Percentiles rank a stretch among this genome's conserved stretches.
phyloP scores from a whole-genome alignment of 768 basidiomycete species.

The Lentinula boryana region DNA sequence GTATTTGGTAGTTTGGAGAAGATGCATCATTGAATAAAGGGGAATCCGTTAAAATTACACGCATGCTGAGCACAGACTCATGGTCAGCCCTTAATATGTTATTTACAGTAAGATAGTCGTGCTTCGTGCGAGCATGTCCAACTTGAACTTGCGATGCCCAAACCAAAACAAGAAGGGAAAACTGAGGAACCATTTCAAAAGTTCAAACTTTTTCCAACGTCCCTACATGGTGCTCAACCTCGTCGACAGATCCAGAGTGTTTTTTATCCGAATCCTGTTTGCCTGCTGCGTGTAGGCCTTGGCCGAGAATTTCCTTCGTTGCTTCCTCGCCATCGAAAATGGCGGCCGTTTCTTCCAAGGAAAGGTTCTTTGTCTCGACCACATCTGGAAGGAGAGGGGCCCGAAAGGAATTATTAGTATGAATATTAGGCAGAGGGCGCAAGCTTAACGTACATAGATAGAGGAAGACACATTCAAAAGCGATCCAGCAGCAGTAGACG shows the following conservation, averaged over 20 bases:
- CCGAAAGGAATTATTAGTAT: neutral
- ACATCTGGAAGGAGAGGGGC: slow-evolving; percentile 26
- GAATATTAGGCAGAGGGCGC: neutral
- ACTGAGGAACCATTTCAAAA: neutral
- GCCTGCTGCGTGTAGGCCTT: neutral
- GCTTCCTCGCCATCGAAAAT: slow-evolving; percentile 70
- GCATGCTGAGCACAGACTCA: neutral
- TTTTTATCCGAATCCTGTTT: neutral
- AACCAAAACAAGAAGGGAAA: neutral
- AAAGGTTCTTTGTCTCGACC: slow-evolving; percentile 66
- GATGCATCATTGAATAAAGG: neutral
- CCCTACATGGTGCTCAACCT: neutral
- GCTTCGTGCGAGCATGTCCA: neutral
- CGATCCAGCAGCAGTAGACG: slow-evolving; percentile 69
- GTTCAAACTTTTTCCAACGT: neutral
- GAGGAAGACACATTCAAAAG: slow-evolving; percentile 56
- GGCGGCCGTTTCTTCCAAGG: slow-evolving; percentile 78
- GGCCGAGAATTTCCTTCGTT: slow-evolving; percentile 8
- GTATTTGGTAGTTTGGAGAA: neutral
- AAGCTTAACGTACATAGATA: slow-evolving; percentile 42
- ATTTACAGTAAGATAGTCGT: neutral
- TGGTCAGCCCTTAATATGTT: neutral
- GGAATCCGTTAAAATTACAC: neutral
- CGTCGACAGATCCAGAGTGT: neutral
- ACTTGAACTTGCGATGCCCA: neutral